Conservation (phyloP, 1,284 basidiomycete genomes). For the Golubevia pallescens region DNA sequence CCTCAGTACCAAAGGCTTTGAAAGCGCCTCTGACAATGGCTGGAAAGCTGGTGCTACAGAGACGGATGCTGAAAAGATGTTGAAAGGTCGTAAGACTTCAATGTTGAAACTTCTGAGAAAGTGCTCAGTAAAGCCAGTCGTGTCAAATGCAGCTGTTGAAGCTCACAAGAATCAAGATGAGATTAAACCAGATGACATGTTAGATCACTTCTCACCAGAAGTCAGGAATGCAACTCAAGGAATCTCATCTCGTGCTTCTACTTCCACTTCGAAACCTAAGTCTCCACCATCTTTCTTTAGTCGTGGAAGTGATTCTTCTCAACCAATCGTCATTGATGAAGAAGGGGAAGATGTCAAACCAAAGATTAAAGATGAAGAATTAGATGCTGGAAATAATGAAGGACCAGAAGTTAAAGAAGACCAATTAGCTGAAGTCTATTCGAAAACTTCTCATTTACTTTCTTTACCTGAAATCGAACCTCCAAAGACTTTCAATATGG, state of each 20-base stretch:
- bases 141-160: constrained; percentile 37
- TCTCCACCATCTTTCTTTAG: background rate
- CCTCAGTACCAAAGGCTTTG: background rate
- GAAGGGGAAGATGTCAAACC: constrained; percentile 15
- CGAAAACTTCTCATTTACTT: constrained; percentile 38
- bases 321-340: constrained; percentile 12
- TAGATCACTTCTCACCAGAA: constrained; percentile 38
- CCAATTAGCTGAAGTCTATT: constrained; percentile 51
- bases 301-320: background rate
- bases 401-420: constrained; percentile 52
- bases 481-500: constrained; percentile 41
- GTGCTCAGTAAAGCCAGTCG: constrained; percentile 44
- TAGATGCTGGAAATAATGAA: constrained; percentile 19
- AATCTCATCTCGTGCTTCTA: background rate
- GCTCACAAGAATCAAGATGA: constrained; percentile 25
- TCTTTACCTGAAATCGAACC: constrained; percentile 50
- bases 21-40: background rate
- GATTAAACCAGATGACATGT: constrained; percentile 33
- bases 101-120: constrained; percentile 49
- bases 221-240: background rate
- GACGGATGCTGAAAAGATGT: constrained; percentile 38
- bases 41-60: constrained; percentile 35
- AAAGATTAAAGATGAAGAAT: constrained; percentile 18
- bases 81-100: constrained; percentile 51
- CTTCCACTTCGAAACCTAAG: too few species aligned